A percentile compares a stretch with the other conserved stretches of the same genome.
These are phyloP conservation scores for Parasitella parasitica DNA, from an alignment of 371 early-diverging fungal genomes.

Conservation along the genomic window DNA sequence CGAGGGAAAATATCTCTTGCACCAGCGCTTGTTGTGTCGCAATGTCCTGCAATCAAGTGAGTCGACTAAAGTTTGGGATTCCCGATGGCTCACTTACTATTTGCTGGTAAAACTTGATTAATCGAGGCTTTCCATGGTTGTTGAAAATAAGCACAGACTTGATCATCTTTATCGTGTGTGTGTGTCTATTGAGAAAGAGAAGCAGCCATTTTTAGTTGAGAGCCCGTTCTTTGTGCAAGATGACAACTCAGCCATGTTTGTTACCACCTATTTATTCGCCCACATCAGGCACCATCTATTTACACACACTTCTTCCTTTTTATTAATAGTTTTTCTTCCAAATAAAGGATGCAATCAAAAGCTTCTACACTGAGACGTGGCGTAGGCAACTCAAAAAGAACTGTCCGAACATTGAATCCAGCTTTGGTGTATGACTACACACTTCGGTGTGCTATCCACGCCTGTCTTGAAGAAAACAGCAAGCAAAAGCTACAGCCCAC, in stretches of 20 bases:
- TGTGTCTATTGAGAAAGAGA: neutral
- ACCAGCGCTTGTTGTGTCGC: slow-evolving; percentile 79
- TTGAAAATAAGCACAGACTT: slow-evolving; percentile 95
- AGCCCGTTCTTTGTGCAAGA: neutral
- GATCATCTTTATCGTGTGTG: slow-evolving; percentile 60
- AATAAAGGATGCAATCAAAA: slow-evolving; percentile 16
- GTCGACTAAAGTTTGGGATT: neutral
- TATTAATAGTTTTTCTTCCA: neutral
- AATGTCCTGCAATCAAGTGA: slow-evolving; percentile 68
- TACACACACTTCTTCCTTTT: neutral
- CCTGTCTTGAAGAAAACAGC: slow-evolving; percentile 31
- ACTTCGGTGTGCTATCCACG: slow-evolving; percentile 42
- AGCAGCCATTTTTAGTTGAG: neutral
- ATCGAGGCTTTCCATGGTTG: slow-evolving; percentile 92
- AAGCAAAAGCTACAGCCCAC: slow-evolving; percentile 16
- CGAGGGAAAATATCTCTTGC: slow-evolving; percentile 77
- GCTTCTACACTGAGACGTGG: slow-evolving; percentile 28
- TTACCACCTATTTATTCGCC: no score
- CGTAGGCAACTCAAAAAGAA: slow-evolving; percentile 25
- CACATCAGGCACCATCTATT: neutral
- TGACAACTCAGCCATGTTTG: neutral
- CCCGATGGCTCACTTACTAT: slow-evolving; percentile 51
- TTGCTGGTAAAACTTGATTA: slow-evolving; percentile 91
- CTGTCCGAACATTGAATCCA: slow-evolving; percentile 27
- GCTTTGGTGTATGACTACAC: slow-evolving; percentile 37